Base-by-base conservation (phyloP, 495 filamentous ascomycete species). In the Hypoxylon lenormandii region DNA sequence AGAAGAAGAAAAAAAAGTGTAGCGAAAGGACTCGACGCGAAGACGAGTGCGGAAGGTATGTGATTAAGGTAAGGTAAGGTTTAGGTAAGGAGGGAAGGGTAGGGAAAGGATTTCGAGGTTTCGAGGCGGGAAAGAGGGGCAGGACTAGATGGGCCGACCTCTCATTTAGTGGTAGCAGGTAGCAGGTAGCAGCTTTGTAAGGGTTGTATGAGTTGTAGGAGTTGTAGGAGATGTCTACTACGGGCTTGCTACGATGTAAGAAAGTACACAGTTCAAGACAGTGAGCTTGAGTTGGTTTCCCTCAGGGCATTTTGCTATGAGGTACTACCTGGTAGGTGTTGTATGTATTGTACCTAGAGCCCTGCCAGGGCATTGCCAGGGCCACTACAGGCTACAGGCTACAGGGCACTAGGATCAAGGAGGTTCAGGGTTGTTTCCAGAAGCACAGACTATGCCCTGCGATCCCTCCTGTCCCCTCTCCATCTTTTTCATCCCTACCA, bases 91-190 rank as follows among this genome's bases (percentile, higher is more conserved):
- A 60, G 51, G 60, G 64, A 60, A 72, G 72, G 58, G 61, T 54
- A 72, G 46, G 53, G 59, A 73, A 64, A 33, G 30, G 50, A 62
- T 69, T 70, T 74, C 71, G 65, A 74, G 72, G 66, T 67, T 33
- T 33, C 30, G 30, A 33, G 30, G 30, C 30, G 30, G 49, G 64
- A 59, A 69, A 66, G 73, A 72, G 71, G 74, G 71, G 67, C 68
- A 74, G 49, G 48, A n/a, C 61, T 69, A n/a, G 60, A 72, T 76
- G 71, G 72, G 70, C 52, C 62, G 60, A 69, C 64, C 57, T 62
- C 60, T 58, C 70, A 72, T 64, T 43, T 52, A 52, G 7, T 21
- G 16, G 15, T 42, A 42, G n/a, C n/a, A n/a, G n/a, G 13, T 13
- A n/a, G 2, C 38, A n/a, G n/a, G n/a, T n/a, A n/a, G 13, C 38